Base-by-base conservation (phyloP, 2,329 filamentous ascomycete species). In the Cadophora sp. region DNA sequence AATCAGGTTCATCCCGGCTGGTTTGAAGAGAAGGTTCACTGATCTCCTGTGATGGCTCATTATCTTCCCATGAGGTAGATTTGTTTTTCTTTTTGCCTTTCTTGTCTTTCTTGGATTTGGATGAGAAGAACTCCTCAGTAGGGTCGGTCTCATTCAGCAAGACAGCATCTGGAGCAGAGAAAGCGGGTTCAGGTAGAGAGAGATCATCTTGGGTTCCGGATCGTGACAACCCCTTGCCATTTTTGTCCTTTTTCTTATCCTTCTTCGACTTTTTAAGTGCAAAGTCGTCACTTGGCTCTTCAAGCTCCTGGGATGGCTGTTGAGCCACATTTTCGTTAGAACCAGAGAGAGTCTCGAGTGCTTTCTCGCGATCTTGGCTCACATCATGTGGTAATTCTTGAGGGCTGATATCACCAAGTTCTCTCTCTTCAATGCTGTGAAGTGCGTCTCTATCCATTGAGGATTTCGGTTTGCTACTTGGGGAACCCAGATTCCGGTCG, bases 231-330 rank as follows among this genome's bases (percentile, higher is more conserved):
- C 39, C 58, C 18, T 64, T 66, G 47, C 51, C 50, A 22, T 65
- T 67, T 33, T 62, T 66, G 24, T 73, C 74, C 66, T 82, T 81
- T 59, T 80, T 80, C 71, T 80, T 81, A 22, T 79, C 78, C 55
- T 81, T 82, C 73, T 81, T 81, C 33, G 78, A 76, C 65, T 62
- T 68, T 53, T 58, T 69, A 39, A 59, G 55, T 36, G 59, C 30
- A 67, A 72, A 74, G 1, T 73, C 70, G 22, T 73, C 69, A 18
- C 39, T 66, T 22, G 67, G 63, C n/a, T 69, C 64, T n/a, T 45
- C 68, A 33, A 56, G 0, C 39, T 66, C 64, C 11, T 41, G 55
- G 27, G 48, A 47, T 30, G 45, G 5, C 18, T 60, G 8, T 27
- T 64, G 39, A 18, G 24, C 18, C 33, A 39, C 33, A 14, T 67